Percentiles rank a stretch among this genome's conserved stretches.
These are phyloP conservation scores for Tetrahymena elliotti DNA, from an alignment of 73 alveolate species.

Conservation along the genomic window DNA sequence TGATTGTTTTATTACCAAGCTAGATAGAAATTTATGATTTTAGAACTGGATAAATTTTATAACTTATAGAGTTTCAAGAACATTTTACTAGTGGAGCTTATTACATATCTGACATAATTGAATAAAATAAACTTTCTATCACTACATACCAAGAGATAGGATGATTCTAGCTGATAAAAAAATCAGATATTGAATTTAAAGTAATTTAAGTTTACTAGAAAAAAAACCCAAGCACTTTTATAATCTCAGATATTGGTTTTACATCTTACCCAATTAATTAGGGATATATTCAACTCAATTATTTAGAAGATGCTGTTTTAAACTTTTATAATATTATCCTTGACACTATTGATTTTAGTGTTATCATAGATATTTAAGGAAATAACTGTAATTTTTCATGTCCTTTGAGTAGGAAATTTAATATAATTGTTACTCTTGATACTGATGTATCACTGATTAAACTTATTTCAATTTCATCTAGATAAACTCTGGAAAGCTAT, in stretches of 20 bases:
- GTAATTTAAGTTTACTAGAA: neutral
- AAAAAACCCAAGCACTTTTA: neutral
- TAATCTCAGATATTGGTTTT: neutral
- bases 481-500: no score
- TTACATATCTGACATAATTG: neutral
- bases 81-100: neutral
- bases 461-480: no score
- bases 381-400: neutral
- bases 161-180: neutral
- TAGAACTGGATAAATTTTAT: neutral
- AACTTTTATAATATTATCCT: neutral
- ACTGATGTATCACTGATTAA: no score
- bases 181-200: neutral
- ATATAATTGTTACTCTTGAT: no score
- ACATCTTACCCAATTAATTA: neutral
- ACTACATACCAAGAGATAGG: neutral
- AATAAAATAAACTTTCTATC: neutral
- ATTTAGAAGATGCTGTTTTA: neutral
- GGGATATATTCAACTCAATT: neutral
- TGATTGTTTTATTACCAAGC: neutral
- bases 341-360: neutral
- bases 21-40: neutral
- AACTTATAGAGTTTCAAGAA: neutral
- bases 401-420: neutral
- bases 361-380: neutral